These are phyloP conservation scores for Fraxinus pennsylvanica DNA, from an alignment of 257 asterid species.

Conservation along the genomic window DNA sequence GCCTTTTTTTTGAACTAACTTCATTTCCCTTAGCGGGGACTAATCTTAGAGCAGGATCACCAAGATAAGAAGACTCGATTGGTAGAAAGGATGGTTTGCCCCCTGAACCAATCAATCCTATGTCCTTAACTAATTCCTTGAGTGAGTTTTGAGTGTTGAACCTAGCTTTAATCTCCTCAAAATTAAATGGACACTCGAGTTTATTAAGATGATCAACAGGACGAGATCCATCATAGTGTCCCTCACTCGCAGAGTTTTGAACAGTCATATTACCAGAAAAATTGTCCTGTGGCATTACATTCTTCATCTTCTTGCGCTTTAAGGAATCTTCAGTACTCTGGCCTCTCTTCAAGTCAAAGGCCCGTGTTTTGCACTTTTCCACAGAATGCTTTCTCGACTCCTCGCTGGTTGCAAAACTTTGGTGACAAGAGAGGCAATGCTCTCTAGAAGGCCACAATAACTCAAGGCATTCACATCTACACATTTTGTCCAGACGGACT, in stretches of 20 bases:
- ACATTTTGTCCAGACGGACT: constrained; percentile 39
- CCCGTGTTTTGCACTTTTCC: constrained; percentile 48
- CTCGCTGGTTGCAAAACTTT: constrained; percentile 52
- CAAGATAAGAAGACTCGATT: constrained; percentile 37
- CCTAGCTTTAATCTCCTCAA: constrained; percentile 79
- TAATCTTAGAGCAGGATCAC: constrained; percentile 52
- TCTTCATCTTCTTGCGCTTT: constrained; percentile 52
- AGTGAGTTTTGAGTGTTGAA: constrained; percentile 62
- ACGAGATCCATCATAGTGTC: constrained; percentile 40
- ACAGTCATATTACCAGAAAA: constrained; percentile 27
- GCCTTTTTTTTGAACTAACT: constrained; percentile 29
- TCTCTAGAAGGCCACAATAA: constrained; percentile 63
- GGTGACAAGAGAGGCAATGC: constrained; percentile 81
- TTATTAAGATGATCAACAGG: constrained; percentile 19
- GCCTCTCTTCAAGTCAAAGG: constrained; percentile 42
- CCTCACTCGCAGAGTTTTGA: constrained; percentile 42
- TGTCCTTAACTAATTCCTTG: constrained; percentile 63
- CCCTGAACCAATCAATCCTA: constrained; percentile 66
- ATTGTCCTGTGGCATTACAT: constrained; percentile 41
- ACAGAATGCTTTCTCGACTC: constrained; percentile 54
- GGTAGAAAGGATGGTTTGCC: constrained; percentile 62
- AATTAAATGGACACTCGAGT: constrained; percentile 59
- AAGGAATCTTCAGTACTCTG: constrained; percentile 44
- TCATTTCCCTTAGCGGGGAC: constrained; percentile 34
- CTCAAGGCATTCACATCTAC: constrained; percentile 85